Base-by-base conservation (phyloP, 495 filamentous ascomycete species). In the Penicillium fimorum region DNA sequence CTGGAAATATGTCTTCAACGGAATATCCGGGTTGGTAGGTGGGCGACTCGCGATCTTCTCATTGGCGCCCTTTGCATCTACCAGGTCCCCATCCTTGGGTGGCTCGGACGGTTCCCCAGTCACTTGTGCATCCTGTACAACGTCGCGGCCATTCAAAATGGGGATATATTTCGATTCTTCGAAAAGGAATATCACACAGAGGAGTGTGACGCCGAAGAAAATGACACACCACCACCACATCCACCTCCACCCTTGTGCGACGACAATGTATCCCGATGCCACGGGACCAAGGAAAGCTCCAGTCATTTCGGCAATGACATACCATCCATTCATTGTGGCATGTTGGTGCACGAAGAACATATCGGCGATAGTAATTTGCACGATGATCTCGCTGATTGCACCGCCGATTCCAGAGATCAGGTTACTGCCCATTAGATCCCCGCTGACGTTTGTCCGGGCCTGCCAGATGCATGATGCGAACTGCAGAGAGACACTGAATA, bases 191-290 rank as follows among this genome's bases (percentile, higher is more conserved):
- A 73, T 27, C 5, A 73, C 61, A 22, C 71, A 62, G 30, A 76
- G 9, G 6, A 79, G 27, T 4, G 66, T 64, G 18, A 75, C 54
- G 0, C 68, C 78, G 25, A 78, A 70, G 55, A 80, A 69, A 17
- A 81, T 79, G 2, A 69, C 68, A 42, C 64, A 70, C 72, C 75
- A 79, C 79, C 78, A 82, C 70, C 76, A 81, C 37, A 77, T 72
- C 78, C 79, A 81, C 22, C 73, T 58, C 79, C 78, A 82, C 2
- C 76, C 76, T 43, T 78, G 72, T 33, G 69, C 67, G 13, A 66
- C 62, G 0, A 73, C 72, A 20, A 77, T 70, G 49, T 76, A 75
- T 0, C 80, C 79, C 29, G 73, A 71, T 9, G 76, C 68, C 1
- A 83, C 67, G 2, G 76, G 73, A 0, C 63, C 74, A 1, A 82